Conservation (phyloP, 2,329 filamentous ascomycete species). For the Alternaria viburni region DNA sequence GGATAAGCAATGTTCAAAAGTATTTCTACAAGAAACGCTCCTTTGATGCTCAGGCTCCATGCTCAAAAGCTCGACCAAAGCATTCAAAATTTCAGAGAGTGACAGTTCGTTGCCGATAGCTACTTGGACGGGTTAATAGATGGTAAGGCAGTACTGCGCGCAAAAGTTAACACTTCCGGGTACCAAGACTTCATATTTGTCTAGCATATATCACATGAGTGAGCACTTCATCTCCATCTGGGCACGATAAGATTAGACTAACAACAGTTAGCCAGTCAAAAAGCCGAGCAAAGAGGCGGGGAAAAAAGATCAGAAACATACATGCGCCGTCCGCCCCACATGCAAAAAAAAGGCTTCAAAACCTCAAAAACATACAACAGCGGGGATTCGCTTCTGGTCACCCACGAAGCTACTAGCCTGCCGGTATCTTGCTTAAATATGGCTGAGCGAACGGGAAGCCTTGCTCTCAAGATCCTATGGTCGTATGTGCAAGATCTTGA, state of each 20-base stretch:
- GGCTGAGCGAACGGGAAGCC: background rate
- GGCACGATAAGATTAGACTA: background rate
- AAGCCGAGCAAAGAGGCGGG: background rate
- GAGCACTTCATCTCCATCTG: rapidly evolving
- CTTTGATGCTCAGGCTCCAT: background rate
- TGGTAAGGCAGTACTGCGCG: background rate
- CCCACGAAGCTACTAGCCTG: background rate
- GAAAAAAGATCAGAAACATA: background rate
- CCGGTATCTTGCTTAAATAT: background rate
- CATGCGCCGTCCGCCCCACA: too few species aligned
- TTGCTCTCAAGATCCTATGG: background rate
- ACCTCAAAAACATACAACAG: background rate
- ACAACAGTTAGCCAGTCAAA: background rate
- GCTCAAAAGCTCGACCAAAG: background rate
- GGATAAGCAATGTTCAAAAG: background rate
- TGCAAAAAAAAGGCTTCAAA: too few species aligned
- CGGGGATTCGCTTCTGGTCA: background rate
- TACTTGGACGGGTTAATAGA: background rate
- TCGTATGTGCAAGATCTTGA: background rate
- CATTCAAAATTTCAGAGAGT: background rate
- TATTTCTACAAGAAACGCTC: background rate
- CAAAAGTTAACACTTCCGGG: background rate
- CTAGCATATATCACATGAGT: rapidly evolving
- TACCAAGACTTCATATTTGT: background rate
- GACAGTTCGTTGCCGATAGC: background rate